Evolutionary conservation across 2,329 filamentous ascomycete genomes (phyloP).

Genomic region (Talaromyces sp.): DNA sequence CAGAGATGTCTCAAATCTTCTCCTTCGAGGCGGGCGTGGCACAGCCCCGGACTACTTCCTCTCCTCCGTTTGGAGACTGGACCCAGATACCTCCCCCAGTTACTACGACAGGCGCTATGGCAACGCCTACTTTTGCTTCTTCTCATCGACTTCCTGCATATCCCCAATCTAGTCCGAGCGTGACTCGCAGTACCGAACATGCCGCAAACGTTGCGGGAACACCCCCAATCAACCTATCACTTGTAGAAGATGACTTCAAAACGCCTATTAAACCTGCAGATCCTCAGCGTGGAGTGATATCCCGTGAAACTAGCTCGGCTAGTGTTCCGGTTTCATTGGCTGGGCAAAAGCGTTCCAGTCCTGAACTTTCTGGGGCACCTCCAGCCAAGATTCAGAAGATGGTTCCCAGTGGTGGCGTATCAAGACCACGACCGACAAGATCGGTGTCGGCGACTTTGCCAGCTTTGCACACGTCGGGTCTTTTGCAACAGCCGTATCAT

Average conservation of each 20-base stretch:
- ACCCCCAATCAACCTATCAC: conserved; percentile 52
- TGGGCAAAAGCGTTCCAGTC: conserved; percentile 23
- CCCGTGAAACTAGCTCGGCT: conserved; percentile 18
- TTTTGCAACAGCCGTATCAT: conserved; percentile 27
- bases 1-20: conserved; percentile 16
- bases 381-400: conserved; percentile 38
- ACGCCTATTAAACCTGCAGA: conserved; percentile 25
- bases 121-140: conserved; percentile 20
- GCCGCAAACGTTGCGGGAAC: conserved; percentile 33
- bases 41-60: conserved; percentile 23
- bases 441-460: conserved; percentile 26
- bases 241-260: conserved; percentile 52
- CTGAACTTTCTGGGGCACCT: conserved; percentile 27
- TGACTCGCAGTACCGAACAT: conserved; percentile 30
- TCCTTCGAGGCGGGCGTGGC: conserved; percentile 25
- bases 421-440: conserved; percentile 28
- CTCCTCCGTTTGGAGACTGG: conserved; percentile 31
- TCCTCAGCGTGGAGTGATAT: conserved; percentile 4
- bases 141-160: conserved; percentile 34
- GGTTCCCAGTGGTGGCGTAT: conserved; percentile 25
- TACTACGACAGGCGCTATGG: conserved; percentile 16
- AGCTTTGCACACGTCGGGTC: conserved; percentile 20
- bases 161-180: conserved; percentile 51
- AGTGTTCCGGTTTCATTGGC: conserved; percentile 16
- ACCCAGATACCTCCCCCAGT: conserved; percentile 29